phyloP scores from a whole-genome alignment of 2,329 filamentous ascomycete genomes.

The Pseudogymnoascus sp. region DNA sequence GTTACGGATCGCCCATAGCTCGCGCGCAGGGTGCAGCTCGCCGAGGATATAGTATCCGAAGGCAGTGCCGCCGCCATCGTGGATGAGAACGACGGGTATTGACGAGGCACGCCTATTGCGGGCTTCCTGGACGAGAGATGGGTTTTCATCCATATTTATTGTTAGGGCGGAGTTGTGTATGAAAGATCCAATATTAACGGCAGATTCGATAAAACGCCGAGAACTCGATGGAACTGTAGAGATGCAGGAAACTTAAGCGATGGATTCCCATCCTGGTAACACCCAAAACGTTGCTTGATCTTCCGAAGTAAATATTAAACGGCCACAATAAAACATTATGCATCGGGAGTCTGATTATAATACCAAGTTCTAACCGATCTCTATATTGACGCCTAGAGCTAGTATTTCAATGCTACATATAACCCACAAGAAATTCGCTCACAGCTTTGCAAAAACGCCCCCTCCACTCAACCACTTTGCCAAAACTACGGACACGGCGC shows the following conservation, averaged over 20 bases:
- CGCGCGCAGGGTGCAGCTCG: not conserved
- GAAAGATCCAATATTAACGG: not conserved
- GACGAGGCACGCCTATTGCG: not conserved
- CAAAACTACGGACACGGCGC: conserved; percentile 12
- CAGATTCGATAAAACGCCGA: not conserved
- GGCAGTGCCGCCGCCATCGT: not conserved
- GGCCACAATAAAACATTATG: not conserved
- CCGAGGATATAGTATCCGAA: conserved; percentile 1
- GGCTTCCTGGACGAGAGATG: not conserved
- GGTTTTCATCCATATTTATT: not conserved
- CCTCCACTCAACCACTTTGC: conserved; percentile 5
- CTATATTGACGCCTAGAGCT: not conserved
- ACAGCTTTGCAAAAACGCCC: conserved; percentile 2
- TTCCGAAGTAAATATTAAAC: not conserved
- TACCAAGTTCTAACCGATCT: not conserved
- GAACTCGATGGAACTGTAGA: not conserved
- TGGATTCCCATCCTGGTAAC: not conserved
- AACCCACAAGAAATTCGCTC: not conserved
- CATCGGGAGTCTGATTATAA: not conserved
- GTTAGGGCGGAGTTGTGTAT: not conserved
- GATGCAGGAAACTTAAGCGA: conserved; percentile 3
- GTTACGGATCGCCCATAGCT: conserved; percentile 5
- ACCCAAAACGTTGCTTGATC: not conserved
- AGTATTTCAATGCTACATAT: not conserved
- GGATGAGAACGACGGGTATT: conserved; percentile 6